Base-by-base conservation (phyloP, 1,284 basidiomycete species). In the Tilletia caries region DNA sequence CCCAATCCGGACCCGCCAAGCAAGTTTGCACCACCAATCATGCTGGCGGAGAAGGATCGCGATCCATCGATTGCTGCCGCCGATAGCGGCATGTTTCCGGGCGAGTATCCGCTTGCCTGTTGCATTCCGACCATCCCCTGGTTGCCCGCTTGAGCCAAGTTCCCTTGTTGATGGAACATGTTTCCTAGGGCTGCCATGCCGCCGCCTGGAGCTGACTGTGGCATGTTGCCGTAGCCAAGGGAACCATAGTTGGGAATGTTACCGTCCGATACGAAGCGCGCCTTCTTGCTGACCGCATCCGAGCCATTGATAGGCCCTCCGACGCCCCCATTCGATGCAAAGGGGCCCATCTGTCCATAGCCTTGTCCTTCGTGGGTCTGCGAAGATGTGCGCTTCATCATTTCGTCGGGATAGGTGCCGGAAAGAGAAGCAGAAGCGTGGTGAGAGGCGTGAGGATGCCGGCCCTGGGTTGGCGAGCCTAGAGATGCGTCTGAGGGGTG, bases 191-290 rank as follows among this genome's bases (percentile, higher is more conserved):
- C 54, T 15, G n/a, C 54, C 13, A 60, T 18, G 10, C 54, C 54
- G 29, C 25, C 29, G n/a, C 20, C 25, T 18, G 54, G 54, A 32
- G 54, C 54, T 23, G 25, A 27, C 54, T 60, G 54, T 27, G 54
- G 54, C 54, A 60, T 32, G 54, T 33, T 60, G 8, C 54, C 54
- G 27, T 66, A 73, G 67, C 71, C 73, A 4, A 72, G 73, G 62
- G 72, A 72, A 6, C 65, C 67, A 20, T 73, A 65, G 58, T 64
- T 73, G 18, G 74, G 74, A 27, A 77, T 72, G 72, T 77, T 76
- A 50, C 76, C 77, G 33, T 77, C 77, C 4, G 75, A 76, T 29
- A 78, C 75, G 52, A 76, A 79, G 62, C 77, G 76, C 1, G 76
- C 72, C 68, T 79, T 79, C 44, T 78, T 78, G 41, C 69, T 65